Base-by-base conservation (phyloP, 768 basidiomycete species). In the Lentinula lateritia region DNA sequence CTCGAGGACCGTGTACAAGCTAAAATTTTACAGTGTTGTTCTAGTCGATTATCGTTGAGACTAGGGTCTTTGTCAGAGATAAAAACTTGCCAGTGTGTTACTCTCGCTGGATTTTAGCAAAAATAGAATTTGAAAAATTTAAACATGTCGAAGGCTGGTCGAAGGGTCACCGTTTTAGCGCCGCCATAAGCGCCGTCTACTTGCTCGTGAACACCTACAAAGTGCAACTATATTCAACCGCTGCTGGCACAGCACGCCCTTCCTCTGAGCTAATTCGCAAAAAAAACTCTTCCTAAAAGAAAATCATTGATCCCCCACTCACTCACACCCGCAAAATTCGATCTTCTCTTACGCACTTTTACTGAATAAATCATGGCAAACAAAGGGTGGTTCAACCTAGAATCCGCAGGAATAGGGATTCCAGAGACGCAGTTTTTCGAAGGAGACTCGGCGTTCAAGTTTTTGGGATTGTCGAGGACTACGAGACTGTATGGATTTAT, bases 341-440 rank as follows among this genome's bases (percentile, higher is more conserved):
- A 3, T 20, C 20, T 41, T 12, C 16, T 20, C 18, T 15, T 43
- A 42, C 15, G 18, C 2, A 52, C 28, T 13, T 10, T 8, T 8
- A 34, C 35, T 15, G 28, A 34, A 15, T 15, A 50, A 63, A 69
- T 64, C 61, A 84, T 83, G 78, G 75, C 83, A 53, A 80, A 78
- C 66, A 90, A 87, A 76, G 91, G 92, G 67, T 94, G 92, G 92
- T 83, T 93, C 71, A 93, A 94, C 69, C 85, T 94, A 68, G 91
- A 93, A 67, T 68, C 87, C 4, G 88, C 83, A 15, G 78, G 76
- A 9, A 78, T 76, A 58, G 72, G 48, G n/a, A 81, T 92, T 41
- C 88, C 92, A 6, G 91, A 93, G 68, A 87, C 83, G 42, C 86
- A 89, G 64, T 89, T 90, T 75, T 93, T 93, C 63, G 92, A 95